These are phyloP conservation scores for Termitomyces sp. DNA, from an alignment of 768 basidiomycete species.

Conservation along the genomic window DNA sequence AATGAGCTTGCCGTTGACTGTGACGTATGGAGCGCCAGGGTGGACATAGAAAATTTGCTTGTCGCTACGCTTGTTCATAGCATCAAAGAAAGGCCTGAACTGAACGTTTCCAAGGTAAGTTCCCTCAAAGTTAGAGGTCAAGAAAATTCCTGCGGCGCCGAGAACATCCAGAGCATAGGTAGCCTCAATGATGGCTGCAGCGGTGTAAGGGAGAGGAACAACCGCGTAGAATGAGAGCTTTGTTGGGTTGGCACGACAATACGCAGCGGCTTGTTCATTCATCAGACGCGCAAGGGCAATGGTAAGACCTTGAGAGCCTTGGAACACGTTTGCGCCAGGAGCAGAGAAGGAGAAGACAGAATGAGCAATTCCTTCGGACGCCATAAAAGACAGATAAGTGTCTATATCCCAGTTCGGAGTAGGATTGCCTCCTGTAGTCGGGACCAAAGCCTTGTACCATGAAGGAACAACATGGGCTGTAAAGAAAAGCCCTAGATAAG, in stretches of 20 bases:
- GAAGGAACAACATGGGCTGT: slow-evolving; percentile 28
- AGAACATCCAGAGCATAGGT: slow-evolving; percentile 26
- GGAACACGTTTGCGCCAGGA: slow-evolving; percentile 29
- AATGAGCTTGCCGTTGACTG: slow-evolving; percentile 20
- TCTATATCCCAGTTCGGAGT: slow-evolving; percentile 28
- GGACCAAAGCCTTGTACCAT: slow-evolving; percentile 29
- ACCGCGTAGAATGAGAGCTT: slow-evolving; percentile 31
- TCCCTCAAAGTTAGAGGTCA: slow-evolving; percentile 31
- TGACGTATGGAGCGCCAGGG: slow-evolving; percentile 27
- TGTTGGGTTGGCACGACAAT: slow-evolving; percentile 22
- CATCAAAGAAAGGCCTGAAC: slow-evolving; percentile 28
- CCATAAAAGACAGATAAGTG: slow-evolving; percentile 28
- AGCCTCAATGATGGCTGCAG: slow-evolving; percentile 28
- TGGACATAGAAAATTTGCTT: slow-evolving; percentile 30
- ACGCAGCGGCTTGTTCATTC: slow-evolving; percentile 33
- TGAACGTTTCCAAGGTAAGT: slow-evolving; percentile 27
- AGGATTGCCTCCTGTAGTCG: slow-evolving; percentile 24
- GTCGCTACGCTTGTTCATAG: slow-evolving; percentile 24
- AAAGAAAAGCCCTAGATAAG: background rate
- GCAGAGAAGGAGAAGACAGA: slow-evolving; percentile 29
- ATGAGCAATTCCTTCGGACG: slow-evolving; percentile 24
- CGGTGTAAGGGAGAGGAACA: slow-evolving; percentile 32
- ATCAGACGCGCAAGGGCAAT: slow-evolving; percentile 32
- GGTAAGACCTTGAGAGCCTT: slow-evolving; percentile 22
- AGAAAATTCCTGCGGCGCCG: slow-evolving; percentile 30